Evolutionary conservation across 176 grass and related monocot genomes (phyloP).

Genomic region (Juncus inflexus): DNA sequence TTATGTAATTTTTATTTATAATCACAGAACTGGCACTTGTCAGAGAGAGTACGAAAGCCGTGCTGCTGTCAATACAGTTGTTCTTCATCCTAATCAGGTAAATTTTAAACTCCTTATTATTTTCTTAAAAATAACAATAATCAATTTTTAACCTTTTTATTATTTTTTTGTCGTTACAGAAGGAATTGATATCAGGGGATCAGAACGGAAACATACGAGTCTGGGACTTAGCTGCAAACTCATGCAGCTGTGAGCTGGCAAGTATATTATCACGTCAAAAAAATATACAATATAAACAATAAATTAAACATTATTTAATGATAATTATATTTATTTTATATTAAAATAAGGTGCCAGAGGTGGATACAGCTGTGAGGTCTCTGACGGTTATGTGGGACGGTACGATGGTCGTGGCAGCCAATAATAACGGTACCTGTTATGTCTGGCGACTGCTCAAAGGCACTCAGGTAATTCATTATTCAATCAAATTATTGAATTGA

Average conservation of each 20-base stretch:
- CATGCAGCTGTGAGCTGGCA: slow-evolving; percentile 94
- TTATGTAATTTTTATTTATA: slow-evolving; percentile 25
- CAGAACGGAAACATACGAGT: slow-evolving; percentile 98
- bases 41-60: slow-evolving; percentile 97
- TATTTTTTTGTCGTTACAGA: slow-evolving; percentile 41
- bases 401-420: slow-evolving; percentile 96
- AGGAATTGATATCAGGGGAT: slow-evolving; percentile 95
- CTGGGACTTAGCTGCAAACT: slow-evolving; percentile 94
- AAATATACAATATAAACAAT: slow-evolving; percentile 3
- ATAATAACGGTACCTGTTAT: slow-evolving; percentile 90
- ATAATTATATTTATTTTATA: background rate
- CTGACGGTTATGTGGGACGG: slow-evolving; percentile 89
- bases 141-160: slow-evolving; percentile 2
- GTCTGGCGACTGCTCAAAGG: slow-evolving; percentile 80
- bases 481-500: too few relatives aligned
- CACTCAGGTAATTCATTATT: slow-evolving; percentile 38
- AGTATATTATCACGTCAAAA: slow-evolving; percentile 25
- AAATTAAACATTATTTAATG: slow-evolving; percentile 18
- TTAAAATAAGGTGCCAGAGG: slow-evolving; percentile 64
- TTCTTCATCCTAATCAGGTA: slow-evolving; percentile 98
- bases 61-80: slow-evolving; percentile 87
- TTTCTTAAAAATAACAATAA: background rate
- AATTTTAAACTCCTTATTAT: slow-evolving; percentile 9
- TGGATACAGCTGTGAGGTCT: slow-evolving; percentile 92
- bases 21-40: slow-evolving; percentile 71